Evolutionary conservation across 148 eudicot species (phyloP).

Genomic region (Selenicereus undatus): DNA sequence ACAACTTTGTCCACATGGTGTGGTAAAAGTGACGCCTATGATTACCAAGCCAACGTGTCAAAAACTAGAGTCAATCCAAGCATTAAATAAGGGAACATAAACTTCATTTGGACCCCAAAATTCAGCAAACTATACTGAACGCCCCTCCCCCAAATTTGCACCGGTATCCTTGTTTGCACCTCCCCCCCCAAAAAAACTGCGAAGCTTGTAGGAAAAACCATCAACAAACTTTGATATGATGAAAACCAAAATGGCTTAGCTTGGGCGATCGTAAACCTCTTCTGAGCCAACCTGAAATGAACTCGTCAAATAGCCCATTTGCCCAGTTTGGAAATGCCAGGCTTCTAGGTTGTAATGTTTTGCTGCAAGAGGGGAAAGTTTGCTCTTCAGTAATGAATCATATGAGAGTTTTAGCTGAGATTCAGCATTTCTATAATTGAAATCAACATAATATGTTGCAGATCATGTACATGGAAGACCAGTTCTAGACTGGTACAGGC

Average conservation of each 20-base stretch:
- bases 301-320: background rate
- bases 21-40: too few relatives aligned
- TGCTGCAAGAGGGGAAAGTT: background rate
- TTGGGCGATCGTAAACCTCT: background rate
- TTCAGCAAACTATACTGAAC: background rate
- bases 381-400: background rate
- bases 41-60: too few relatives aligned
- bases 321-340: too few relatives aligned
- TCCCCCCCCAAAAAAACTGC: too few relatives aligned
- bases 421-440: background rate
- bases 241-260: background rate
- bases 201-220: too few relatives aligned
- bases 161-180: background rate
- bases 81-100: too few relatives aligned
- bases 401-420: too few relatives aligned
- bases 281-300: background rate
- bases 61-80: background rate
- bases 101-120: background rate
- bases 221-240: background rate
- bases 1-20: too few relatives aligned
- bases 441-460: constrained; percentile 22
- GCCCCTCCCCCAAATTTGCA: background rate
- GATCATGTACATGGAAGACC: constrained; percentile 67
- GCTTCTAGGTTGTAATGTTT: background rate
- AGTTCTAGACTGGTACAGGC: constrained; percentile 77